Evolutionary conservation across 805 yeast species (phyloP), one percentile per base, ranked within the genome.

Genomic region (Lachancea thermotolerans): DNA sequence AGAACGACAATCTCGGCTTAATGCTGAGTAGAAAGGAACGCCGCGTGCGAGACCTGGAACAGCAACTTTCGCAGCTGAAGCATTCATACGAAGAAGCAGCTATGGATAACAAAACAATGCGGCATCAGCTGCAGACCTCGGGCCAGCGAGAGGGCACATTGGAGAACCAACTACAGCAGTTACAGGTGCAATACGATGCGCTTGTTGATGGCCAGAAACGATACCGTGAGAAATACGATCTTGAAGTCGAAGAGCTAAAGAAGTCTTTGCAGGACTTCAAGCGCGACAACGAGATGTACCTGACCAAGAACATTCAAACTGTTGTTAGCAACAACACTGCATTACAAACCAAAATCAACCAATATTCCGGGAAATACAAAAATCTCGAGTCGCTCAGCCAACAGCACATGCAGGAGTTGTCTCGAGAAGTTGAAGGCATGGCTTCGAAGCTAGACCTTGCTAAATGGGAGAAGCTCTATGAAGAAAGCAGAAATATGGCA

Each of bases 1-100:
- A 87, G 56, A 82, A 82, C 54, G 89, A 85, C 51, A 82, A 82
- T 68, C 70, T 83, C 36, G 81, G 76, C 55, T 79, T 88, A 1
- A 66, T 85, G 50, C 65, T 86, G 47, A 78, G 75, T 49, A 69
- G 95, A 42, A 84, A 85, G 55, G 88, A 84, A 54, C 71, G 90
- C 42, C 69, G 86, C 43, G 74, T 85, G 21, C 56, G 68, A 28
- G 91, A 83, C 52, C 65, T 85, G 54, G 95, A 87, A 59, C 68
- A 65, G 35, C 79, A 51, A 11, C 38, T 50, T 35, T 37, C 29
- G 10, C 34, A 44, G 28, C 33, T 56, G 35, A 49, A 46, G 32
- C 39, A 31, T 28, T 42, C 50, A 3, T 47, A 45, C 7, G 49
- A 42, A 7, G 46, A 39, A 34, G 35, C 45, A 6, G 39, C 42